Evolutionary conservation across 352 stramenopile genomes (phyloP).

Genomic region (Globisporangium perplexum): DNA sequence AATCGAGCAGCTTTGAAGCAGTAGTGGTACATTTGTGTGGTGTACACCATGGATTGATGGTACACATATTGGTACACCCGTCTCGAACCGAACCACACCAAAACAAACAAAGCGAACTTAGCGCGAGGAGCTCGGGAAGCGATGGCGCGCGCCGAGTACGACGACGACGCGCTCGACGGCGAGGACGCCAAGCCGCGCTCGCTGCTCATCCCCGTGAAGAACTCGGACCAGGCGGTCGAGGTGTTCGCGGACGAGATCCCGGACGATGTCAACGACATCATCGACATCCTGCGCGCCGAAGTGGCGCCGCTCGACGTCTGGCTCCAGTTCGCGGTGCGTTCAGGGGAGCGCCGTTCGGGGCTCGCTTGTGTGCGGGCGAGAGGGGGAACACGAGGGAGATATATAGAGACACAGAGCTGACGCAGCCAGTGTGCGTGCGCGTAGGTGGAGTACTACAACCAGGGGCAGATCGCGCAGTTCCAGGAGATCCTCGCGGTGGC

Average conservation of each 20-base stretch:
- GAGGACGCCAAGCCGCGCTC: conserved; percentile 42
- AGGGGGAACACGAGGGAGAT: too few species aligned
- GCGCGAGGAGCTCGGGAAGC: too few species aligned
- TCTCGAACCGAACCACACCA: too few species aligned
- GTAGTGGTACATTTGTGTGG: too few species aligned
- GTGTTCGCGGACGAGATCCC: conserved; percentile 89
- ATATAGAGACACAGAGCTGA: not conserved
- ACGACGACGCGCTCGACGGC: conserved; percentile 24
- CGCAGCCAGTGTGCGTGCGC: not conserved
- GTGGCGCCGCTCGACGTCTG: conserved; percentile 89
- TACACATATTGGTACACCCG: not conserved
- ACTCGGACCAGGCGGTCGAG: conserved; percentile 86
- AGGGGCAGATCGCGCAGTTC: conserved; percentile 73
- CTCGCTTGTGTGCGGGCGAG: too few species aligned
- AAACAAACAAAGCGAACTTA: too few species aligned
- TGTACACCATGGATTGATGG: too few species aligned
- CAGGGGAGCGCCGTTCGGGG: too few species aligned
- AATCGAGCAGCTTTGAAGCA: not conserved
- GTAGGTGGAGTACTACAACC: conserved; percentile 87
- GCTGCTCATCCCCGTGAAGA: conserved; percentile 89
- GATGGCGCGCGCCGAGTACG: conserved; percentile 1
- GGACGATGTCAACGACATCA: conserved; percentile 89
- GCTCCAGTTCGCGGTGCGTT: conserved; percentile 85
- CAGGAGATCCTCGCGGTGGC: conserved; percentile 82
- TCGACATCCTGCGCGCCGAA: conserved; percentile 88